Base-by-base conservation (phyloP, 2,329 filamentous ascomycete genomes). In the Fusarium sp. region DNA sequence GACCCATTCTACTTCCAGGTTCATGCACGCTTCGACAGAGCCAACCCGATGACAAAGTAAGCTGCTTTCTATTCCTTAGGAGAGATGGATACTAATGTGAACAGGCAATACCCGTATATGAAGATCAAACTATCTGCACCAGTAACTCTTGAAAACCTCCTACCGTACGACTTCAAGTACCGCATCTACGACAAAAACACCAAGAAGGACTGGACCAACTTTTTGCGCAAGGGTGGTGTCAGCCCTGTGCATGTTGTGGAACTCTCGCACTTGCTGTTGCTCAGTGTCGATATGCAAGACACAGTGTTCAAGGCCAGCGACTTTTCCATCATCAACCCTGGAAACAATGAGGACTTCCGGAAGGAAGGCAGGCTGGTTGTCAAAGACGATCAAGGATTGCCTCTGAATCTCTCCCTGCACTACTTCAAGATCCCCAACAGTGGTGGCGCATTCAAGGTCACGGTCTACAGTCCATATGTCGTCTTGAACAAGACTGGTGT, bases 101-200 rank as follows among this genome's bases (percentile, higher is more conserved):
- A 0, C 62, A 92, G 91, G 61, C 88, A 91, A 66, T 99, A 99
- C 77, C 96, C 96, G 0, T 96, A 96, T 79, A 98, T 99, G 96
- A 91, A 90, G 63, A 87, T 99, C 70, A 93, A 95, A 72, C 88
- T 99, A 3, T 97, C 94, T 27, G 95, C 96, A 1, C 96, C 97
- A 0, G 90, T 99, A 13, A 95, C 97, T 52, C 87, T 99, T 6
- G 95, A 99, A 79, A 99, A 99, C 72, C 84, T 99, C 44, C 83
- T 99, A 39, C 96, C 96, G 0, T 98, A 96, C 77, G 96, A 99
- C 81, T 99, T 99, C 89, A 98, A 99, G 81, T 99, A 99, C 80
- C 91, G 95, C 59, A 98, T 99, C 59, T 99, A 98, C 77, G 96
- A 99, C 84, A 98, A 97, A 83, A 97, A 97, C 79, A 98, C 95